Percentiles rank a stretch among this genome's conserved stretches.
Conservation (phyloP, 306 rosid species). For the Quercus bicolor region DNA sequence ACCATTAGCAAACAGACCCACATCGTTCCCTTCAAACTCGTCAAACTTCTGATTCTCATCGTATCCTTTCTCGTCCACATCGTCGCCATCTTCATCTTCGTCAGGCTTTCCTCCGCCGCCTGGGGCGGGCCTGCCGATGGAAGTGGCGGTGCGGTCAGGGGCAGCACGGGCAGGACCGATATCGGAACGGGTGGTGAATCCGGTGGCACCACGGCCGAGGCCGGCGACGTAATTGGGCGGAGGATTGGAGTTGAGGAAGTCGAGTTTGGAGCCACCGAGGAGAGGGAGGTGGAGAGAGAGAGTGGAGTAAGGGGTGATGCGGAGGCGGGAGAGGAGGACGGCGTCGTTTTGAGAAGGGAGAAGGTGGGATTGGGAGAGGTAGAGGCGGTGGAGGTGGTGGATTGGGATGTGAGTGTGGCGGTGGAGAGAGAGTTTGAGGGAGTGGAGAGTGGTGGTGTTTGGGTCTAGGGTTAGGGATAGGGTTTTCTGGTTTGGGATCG, state of each 20-base stretch:
- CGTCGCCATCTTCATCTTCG: constrained; percentile 76
- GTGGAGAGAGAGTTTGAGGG: constrained; percentile 49
- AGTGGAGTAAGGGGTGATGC: constrained; percentile 40
- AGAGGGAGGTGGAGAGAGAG: constrained; percentile 41
- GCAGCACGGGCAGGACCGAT: constrained; percentile 89
- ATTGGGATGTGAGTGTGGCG: constrained; percentile 41
- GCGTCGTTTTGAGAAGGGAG: constrained; percentile 25
- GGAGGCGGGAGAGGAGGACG: constrained; percentile 46
- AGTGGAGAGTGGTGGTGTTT: constrained; percentile 48
- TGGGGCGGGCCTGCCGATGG: constrained; percentile 41
- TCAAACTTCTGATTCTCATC: constrained; percentile 90
- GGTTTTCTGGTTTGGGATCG: constrained; percentile 51
- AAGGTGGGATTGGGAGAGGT: constrained; percentile 52
- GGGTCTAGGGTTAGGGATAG: constrained; percentile 53
- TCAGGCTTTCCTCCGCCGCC: constrained; percentile 61
- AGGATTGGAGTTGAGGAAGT: constrained; percentile 75
- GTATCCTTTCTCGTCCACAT: constrained; percentile 72
- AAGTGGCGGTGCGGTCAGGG: constrained; percentile 58
- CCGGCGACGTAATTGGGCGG: constrained; percentile 88
- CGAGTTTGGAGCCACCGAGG: constrained; percentile 50
- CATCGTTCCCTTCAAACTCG: constrained; percentile 87
- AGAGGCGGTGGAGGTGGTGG: constrained; percentile 55
- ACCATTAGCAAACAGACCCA: constrained; percentile 81
- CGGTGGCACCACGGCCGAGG: constrained; percentile 92
- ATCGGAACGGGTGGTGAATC: constrained; percentile 83